Percentiles rank a stretch among this genome's conserved stretches.
phyloP scores from a whole-genome alignment of 1,139 yeast species.

The Saccharomyces pastorianus region DNA sequence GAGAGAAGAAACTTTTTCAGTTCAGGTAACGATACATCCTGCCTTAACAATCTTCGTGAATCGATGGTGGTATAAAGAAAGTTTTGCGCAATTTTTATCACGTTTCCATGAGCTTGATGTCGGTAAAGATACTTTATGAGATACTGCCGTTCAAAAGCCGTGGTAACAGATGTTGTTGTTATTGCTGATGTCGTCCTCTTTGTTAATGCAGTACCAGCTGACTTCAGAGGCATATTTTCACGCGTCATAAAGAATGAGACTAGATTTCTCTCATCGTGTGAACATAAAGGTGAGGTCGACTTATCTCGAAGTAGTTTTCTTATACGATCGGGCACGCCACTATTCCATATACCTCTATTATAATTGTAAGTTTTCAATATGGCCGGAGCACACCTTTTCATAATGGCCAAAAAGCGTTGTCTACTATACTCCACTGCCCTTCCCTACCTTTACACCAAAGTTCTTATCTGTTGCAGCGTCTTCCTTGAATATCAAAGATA shows the following conservation, averaged over 20 bases:
- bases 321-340: constrained; percentile 8
- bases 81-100: constrained; percentile 10
- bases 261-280: not conserved
- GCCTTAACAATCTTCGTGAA: constrained; percentile 1
- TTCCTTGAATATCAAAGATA: not conserved
- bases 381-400: constrained; percentile 4
- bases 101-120: constrained; percentile 10
- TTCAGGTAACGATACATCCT: constrained; percentile 16
- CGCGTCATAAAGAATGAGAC: not conserved
- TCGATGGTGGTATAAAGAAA: constrained; percentile 9
- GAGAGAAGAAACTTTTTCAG: constrained; percentile 17
- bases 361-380: not conserved
- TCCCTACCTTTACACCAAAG: not conserved
- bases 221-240: not conserved
- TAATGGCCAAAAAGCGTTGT: constrained; percentile 10
- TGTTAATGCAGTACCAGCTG: not conserved
- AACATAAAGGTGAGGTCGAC: constrained; percentile 4
- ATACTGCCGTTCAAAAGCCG: constrained; percentile 9
- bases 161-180: not conserved
- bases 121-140: constrained; percentile 13
- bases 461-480: not conserved
- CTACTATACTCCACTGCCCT: not conserved
- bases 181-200: not conserved
- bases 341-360: constrained; percentile 6
- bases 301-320: constrained; percentile 7